Base-by-base conservation (phyloP, 176 grass and related monocot species). In the Bolboschoenus planiculmis region DNA sequence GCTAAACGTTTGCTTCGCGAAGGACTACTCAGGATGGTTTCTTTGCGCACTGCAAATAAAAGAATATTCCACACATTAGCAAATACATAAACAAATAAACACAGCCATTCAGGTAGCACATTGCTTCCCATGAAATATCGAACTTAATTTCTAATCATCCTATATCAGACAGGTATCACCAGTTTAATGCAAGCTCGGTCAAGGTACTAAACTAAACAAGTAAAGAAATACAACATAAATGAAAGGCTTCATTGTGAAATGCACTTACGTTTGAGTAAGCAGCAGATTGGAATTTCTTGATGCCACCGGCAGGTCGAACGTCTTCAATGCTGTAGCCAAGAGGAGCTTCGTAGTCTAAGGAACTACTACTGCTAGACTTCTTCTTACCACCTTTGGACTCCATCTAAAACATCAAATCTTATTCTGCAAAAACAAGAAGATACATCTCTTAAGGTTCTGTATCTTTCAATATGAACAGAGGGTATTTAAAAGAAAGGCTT, bases 221-320 rank as follows among this genome's bases (percentile, higher is more conserved):
- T 34, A 46, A 30, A 83, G n/a, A n/a, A 65, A 8, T 53, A 68
- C 0, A 81, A 63, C 10, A 53, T 0, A 35, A 33, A 67, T 30
- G 1, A 83, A 72, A 1, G 10, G 67, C 30, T 84, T 27, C 7
- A 65, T 44, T 56, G 26, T 59, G 20, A 74, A 24, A 11, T 16
- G 20, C 18, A 76, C 79, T 87, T 78, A 87, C 85, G 80, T 87
- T 87, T 18, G 85, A 87, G 85, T 87, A 87, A 13, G 68, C 80
- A 67, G 85, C 85, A 78, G 85, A 83, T 18, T 87, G 85, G 67
- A 87, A 87, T 65, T 87, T 87, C 85, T 87, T 87, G 85, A 87
- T 87, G 42, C 85, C 85, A 16, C 85, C 85, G 5, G 64, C 65
- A 35, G 85, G 85, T 87, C 85, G 85, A 87, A 87, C 68, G 80